These are phyloP conservation scores for Dicorynia guianensis DNA, from an alignment of 306 rosid species.

Conservation along the genomic window DNA sequence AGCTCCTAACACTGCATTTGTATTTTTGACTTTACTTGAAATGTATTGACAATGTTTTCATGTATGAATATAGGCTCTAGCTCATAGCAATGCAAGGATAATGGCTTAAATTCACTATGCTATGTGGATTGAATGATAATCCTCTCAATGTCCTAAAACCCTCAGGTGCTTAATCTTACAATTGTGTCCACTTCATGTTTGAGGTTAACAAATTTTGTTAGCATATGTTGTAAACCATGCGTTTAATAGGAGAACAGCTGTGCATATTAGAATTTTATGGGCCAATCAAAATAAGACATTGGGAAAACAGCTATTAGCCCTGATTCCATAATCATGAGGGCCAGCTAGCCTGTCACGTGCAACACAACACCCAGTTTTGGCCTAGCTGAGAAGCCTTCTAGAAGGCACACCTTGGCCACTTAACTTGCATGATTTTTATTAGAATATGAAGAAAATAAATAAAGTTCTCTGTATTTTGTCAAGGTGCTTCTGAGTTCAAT, in stretches of 20 bases:
- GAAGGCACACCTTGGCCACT: no score
- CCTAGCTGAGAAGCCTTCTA: no score
- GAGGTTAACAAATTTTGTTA: neutral
- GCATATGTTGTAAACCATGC: neutral
- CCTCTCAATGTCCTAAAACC: slow-evolving; percentile 1
- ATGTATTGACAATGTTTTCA: neutral
- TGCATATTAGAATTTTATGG: no score
- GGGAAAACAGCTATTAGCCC: no score
- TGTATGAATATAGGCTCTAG: neutral
- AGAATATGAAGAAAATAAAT: no score
- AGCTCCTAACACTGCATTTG: slow-evolving; percentile 16
- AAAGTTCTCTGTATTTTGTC: no score
- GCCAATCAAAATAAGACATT: no score
- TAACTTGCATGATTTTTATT: no score
- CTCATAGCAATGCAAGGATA: neutral
- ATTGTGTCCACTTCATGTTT: neutral
- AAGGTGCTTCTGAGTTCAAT: no score
- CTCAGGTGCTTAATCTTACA: slow-evolving; percentile 16
- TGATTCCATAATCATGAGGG: no score
- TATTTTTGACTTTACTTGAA: neutral
- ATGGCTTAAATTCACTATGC: slow-evolving; percentile 5
- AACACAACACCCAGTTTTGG: no score
- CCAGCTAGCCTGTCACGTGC: no score
- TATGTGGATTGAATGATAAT: slow-evolving; percentile 3
- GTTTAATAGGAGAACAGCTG: neutral